Base-by-base conservation (phyloP, 2,329 filamentous ascomycete species). In the Fusarium lateritium region DNA sequence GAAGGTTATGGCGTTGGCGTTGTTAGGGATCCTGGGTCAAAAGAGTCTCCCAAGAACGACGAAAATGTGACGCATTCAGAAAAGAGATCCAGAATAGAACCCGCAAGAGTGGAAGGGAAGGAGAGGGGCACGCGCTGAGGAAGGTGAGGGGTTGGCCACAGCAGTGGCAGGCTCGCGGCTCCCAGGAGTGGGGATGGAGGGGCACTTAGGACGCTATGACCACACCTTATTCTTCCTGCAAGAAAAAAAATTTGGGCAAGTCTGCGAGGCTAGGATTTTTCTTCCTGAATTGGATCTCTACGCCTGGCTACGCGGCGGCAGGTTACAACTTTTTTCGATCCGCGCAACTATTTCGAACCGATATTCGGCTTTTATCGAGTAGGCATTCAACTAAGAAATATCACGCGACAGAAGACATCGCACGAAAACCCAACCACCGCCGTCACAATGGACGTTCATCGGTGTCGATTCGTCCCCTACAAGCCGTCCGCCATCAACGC, bases 391-490 rank as follows among this genome's bases (percentile, higher is more conserved):
- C 45, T 42, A 14, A 13, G 36, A 43, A 40, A 56, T 26, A 53
- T 33, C 45, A 42, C 42, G 38, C 64, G 33, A 72, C 36, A 51
- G 15, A 46, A 45, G 56, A 56, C 28, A 44, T 53, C 31, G 50
- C 45, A 50, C 44, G 39, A 62, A 33, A 62, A 22, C 40, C 52
- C 42, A 53, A 60, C 42, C 36, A 22, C 33, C 53, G 26, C 59
- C 52, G 42, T 56, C 66, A 67, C 61, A 61, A 98, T 98, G 95
- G 95, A 98, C 82, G 91, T 99, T 78, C 96, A 99, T 84, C 93
- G 96, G 76, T 97, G 94, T 78, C 93, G 96, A 77, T 99, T 99
- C 82, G 92, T 99, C 73, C 92, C 93, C 40, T 98, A 93, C 81
- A 94, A 94, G 70, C 92, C 94, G 9, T 94, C 94, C 63, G 91